A percentile compares a stretch with the other conserved stretches of the same genome.
Evolutionary conservation across 2,329 filamentous ascomycete genomes (phyloP).

Genomic region (Epichloe gansuensis): DNA sequence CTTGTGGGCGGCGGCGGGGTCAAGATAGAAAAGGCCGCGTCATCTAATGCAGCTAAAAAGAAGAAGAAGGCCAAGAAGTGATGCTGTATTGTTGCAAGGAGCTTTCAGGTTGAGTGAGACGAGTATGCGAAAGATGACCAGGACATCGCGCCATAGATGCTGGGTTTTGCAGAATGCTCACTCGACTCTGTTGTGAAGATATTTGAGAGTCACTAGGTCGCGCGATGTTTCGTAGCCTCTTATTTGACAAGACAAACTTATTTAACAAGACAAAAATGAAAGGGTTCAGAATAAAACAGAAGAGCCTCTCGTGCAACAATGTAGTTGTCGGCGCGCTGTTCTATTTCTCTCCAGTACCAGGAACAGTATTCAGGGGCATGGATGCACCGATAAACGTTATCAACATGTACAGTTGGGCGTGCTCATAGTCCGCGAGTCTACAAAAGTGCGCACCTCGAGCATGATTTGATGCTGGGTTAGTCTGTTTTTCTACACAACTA

Average conservation of each 20-base stretch:
- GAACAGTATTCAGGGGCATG: not conserved
- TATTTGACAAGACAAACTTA: not conserved
- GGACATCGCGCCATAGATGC: not conserved
- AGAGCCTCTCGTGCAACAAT: not conserved
- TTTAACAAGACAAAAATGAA: not conserved
- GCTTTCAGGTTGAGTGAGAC: not conserved
- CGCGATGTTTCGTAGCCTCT: too few species aligned
- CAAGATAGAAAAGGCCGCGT: slow-evolving; percentile 48
- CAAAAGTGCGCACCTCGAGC: not conserved
- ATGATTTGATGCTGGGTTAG: not conserved
- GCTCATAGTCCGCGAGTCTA: not conserved
- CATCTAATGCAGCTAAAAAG: slow-evolving; percentile 31
- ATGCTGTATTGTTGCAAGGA: not conserved
- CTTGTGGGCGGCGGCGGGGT: slow-evolving; percentile 52
- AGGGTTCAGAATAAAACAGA: not conserved
- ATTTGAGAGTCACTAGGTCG: not conserved
- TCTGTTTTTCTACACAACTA: not conserved
- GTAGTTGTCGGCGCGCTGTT: not conserved
- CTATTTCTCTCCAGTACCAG: not conserved
- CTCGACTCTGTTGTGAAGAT: not conserved
- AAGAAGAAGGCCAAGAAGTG: slow-evolving; percentile 43
- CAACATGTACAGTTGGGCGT: not conserved
- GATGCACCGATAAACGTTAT: not conserved
- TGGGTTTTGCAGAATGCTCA: too few species aligned
- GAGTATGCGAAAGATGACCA: not conserved